These are phyloP conservation scores for Lippia alba DNA, from an alignment of 305 asterid genomes.

Conservation along the genomic window DNA sequence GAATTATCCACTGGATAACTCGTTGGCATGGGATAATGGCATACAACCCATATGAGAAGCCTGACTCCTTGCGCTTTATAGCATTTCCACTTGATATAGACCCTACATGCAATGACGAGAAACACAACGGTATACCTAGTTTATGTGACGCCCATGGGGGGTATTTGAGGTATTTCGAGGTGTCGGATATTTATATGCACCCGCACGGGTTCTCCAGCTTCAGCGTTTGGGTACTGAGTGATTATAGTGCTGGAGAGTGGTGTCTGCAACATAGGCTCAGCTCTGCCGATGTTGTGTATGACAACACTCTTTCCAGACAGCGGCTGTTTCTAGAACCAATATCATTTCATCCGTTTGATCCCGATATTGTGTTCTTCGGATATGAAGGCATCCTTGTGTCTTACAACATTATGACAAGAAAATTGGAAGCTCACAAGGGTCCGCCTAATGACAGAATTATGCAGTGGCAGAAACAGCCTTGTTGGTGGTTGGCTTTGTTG, in stretches of 20 bases:
- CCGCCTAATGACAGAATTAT: background rate
- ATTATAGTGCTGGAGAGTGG: conserved; percentile 10
- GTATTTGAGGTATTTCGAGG: conserved; percentile 5
- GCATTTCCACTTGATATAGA: background rate
- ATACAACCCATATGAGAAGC: background rate
- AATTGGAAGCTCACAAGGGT: background rate
- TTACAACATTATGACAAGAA: background rate
- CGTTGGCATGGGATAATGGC: background rate
- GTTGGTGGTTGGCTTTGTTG: background rate
- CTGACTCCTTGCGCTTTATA: conserved; percentile 1
- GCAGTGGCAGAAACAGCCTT: no score
- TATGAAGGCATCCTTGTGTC: background rate
- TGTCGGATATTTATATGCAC: background rate
- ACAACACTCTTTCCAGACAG: background rate
- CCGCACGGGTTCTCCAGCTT: background rate
- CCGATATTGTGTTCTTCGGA: conserved; percentile 4
- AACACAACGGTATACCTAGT: background rate
- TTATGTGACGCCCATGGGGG: conserved; percentile 5
- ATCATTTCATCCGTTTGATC: conserved; percentile 5
- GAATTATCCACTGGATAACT: conserved; percentile 17
- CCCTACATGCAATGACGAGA: no score
- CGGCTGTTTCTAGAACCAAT: background rate
- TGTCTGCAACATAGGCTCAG: conserved; percentile 16
- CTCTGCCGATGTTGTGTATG: background rate
- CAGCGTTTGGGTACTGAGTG: background rate